phyloP scores from a whole-genome alignment of 2,329 filamentous ascomycete species.

The Lasiodiplodia hormozganensis region DNA sequence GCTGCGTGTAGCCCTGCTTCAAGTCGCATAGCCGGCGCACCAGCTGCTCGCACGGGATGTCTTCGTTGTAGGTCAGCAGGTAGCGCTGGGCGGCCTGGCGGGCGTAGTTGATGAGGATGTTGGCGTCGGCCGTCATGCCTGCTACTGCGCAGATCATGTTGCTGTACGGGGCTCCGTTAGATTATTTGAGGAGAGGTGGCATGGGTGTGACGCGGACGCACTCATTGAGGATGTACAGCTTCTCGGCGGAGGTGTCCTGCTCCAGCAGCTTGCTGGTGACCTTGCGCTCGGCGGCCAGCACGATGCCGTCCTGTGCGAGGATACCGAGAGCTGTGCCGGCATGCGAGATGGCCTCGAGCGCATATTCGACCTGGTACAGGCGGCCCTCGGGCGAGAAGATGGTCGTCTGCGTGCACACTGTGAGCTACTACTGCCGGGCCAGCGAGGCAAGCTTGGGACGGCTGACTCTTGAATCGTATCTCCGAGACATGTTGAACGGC shows the following conservation, averaged over 20 bases:
- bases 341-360: slow-evolving; percentile 97
- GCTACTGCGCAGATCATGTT: slow-evolving; percentile 99
- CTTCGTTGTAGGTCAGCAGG: slow-evolving; percentile 99
- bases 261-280: slow-evolving; percentile 99
- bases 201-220: slow-evolving; percentile 54
- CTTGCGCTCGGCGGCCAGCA: slow-evolving; percentile 96
- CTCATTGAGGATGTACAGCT: slow-evolving; percentile 99
- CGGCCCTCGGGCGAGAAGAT: slow-evolving; percentile 99
- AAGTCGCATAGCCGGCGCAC: slow-evolving; percentile 95
- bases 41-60: slow-evolving; percentile 98
- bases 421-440: slow-evolving; percentile 89
- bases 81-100: slow-evolving; percentile 96
- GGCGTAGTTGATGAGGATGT: slow-evolving; percentile 99
- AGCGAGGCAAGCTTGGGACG: slow-evolving; percentile 72
- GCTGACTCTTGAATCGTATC: slow-evolving; percentile 95
- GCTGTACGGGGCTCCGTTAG: slow-evolving; percentile 56
- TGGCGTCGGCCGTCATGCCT: slow-evolving; percentile 98
- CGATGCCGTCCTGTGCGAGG: slow-evolving; percentile 96
- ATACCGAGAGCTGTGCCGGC: slow-evolving; percentile 97
- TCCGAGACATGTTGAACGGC: slow-evolving; percentile 78
- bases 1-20: slow-evolving; percentile 99
- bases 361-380: slow-evolving; percentile 99
- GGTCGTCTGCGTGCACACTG: slow-evolving; percentile 72
- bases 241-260: slow-evolving; percentile 99
- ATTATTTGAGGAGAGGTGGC: not conserved